A percentile compares a stretch with the other conserved stretches of the same genome.
phyloP scores from a whole-genome alignment of 176 grass and related monocot species.

The Ensete ventricosum region DNA sequence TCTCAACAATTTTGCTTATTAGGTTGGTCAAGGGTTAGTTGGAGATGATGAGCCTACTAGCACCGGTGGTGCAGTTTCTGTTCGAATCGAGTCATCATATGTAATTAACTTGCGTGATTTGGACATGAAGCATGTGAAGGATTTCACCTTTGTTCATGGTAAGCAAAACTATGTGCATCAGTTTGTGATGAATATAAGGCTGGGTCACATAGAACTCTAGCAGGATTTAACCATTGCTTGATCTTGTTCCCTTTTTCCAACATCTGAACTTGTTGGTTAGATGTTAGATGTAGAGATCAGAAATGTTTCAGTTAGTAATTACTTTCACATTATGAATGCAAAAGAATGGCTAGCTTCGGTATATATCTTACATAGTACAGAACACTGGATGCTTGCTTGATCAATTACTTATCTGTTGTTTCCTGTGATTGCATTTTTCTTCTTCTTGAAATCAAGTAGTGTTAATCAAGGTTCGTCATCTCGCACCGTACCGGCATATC shows the following conservation, averaged over 20 bases:
- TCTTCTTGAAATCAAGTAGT: no score
- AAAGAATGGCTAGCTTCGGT: background rate
- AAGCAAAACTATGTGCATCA: conserved; percentile 25
- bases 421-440: background rate
- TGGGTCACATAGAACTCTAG: background rate
- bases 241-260: background rate
- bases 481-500: no score
- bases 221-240: background rate
- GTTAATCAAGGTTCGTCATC: no score
- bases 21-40: conserved; percentile 76
- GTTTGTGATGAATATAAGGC: background rate
- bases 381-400: background rate
- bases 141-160: conserved; percentile 97
- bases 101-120: conserved; percentile 63
- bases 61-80: conserved; percentile 37
- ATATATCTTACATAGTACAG: background rate
- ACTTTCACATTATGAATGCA: background rate
- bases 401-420: no score
- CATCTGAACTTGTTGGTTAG: background rate
- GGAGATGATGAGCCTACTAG: conserved; percentile 72
- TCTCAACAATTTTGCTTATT: conserved; percentile 10
- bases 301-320: background rate
- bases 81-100: conserved; percentile 77
- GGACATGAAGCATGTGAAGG: conserved; percentile 82
- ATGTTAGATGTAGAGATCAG: background rate